phyloP scores from a whole-genome alignment of 441 rosid species.

The Melianthus villosus region DNA sequence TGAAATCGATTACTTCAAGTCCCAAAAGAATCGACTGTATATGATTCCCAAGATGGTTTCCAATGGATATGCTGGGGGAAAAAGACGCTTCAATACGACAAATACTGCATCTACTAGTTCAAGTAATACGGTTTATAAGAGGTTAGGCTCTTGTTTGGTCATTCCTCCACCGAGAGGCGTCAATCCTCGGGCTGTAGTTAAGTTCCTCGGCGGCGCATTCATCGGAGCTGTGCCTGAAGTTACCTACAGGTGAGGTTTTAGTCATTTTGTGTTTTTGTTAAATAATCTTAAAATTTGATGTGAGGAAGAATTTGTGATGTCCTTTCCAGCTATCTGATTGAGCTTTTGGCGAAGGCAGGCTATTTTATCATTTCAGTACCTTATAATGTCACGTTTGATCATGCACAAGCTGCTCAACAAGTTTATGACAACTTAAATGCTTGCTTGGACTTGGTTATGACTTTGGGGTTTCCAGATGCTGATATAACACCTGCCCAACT shows the following conservation, averaged over 20 bases:
- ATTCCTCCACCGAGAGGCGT: constrained; percentile 36
- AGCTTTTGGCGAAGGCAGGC: constrained; percentile 77
- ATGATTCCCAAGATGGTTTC: constrained; percentile 18
- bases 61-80: constrained; percentile 21
- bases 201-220: constrained; percentile 83
- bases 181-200: constrained; percentile 57
- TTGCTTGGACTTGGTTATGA: constrained; percentile 38
- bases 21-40: no score
- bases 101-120: not conserved
- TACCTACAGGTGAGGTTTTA: constrained; percentile 74
- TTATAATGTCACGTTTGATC: constrained; percentile 81
- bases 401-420: constrained; percentile 53
- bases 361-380: constrained; percentile 67
- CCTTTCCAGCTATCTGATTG: constrained; percentile 42
- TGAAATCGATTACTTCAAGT: no score
- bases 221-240: constrained; percentile 83
- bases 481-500: constrained; percentile 39
- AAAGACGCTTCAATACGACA: constrained; percentile 8
- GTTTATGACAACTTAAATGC: constrained; percentile 58
- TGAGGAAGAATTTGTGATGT: no score
- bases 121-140: constrained; percentile 19
- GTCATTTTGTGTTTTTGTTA: no score
- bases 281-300: no score
- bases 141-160: constrained; percentile 41
- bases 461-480: constrained; percentile 44